Base-by-base conservation (phyloP, 1,139 yeast species). In the Geotrichum carabidarum region DNA sequence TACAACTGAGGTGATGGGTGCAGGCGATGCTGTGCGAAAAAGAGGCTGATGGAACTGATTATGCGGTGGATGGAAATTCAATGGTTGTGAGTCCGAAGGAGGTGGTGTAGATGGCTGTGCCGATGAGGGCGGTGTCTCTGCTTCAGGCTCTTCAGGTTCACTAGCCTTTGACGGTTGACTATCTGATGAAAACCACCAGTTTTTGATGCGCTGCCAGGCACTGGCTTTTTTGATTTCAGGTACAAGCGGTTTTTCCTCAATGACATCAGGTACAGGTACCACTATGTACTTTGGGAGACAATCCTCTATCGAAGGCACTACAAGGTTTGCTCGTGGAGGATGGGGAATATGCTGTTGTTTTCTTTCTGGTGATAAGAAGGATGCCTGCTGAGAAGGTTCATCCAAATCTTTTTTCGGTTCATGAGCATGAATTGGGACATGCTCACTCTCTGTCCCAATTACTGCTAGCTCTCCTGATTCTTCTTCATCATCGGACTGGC, bases 1-100 rank as follows among this genome's bases (percentile, higher is more conserved):
- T 43, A 93, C 78, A 0, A 84, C 84, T 57, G 81, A 79, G 15
- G 34, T 8, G 14, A 42, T 27, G 2, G 22, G 22, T 32, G 12
- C 34, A 8, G 44, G 44, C 31, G 11, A 8, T 15, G 11, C n/a
- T 11, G 34, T 18, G 12, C 12, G 30, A 3, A 3, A 18, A 6
- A 42, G 22, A 8, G 11, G 44, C 8, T 32, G 34, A 14, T 42
- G 44, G 4, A 42, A 8, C 34, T 42, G 44, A n/a, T 17, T 42
- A 15, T 42, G 34, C 14, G 22, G 44, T 12, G 44, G 44, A 32
- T 42, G 34, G 44, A 42, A 42, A 32, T 32, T 42, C 8, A 8
- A 12, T 12, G 31, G 9, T 2, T n/a, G 15, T n/a, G 14, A 8
- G 27, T 3, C 4, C 12, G 44, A 14, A 3, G 44, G 44, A 5